Base-by-base conservation (phyloP, 1,139 yeast genomes). In the Pichia cactophila region DNA sequence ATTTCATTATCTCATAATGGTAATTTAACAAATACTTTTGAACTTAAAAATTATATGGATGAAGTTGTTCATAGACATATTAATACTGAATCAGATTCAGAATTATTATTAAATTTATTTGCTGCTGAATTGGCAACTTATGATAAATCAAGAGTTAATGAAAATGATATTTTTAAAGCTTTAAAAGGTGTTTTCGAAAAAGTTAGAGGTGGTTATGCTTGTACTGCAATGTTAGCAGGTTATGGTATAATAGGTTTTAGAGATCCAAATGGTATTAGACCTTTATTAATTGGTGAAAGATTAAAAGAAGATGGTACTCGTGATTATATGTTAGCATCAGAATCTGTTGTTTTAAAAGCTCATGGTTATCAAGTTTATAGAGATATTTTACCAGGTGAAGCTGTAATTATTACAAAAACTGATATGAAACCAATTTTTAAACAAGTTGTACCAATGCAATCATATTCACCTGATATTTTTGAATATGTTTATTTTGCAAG, bases 401-500 rank as follows among this genome's bases (percentile, higher is more conserved):
- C 96, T 11, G 95, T 92, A 44, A 86, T 94, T 57, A 84, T 92
- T 59, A 89, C 88, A 54, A 89, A 89, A 67, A 78, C 75, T 56
- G 71, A 80, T 43, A 68, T 72, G 67, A 67, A 68, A 55, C 96
- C 96, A 8, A 92, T 87, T 63, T 82, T 87, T 66, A 80, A 80
- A 58, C 98, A 92, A 70, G 88, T 90, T 49, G 92, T 83, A n/a
- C 82, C 86, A 53, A 78, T 83, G 53, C 73, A 76, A 63, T 68
- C 83, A 2, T 90, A 89, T 68, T 82, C 96, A 10, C 99, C 99
- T 3, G 98, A 94, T 70, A 83, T 92, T 58, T 92, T 92, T 61
- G 99, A 92, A 70, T 94, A 89, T 65, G 99, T 92, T 44, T 92
- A 92, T 70, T 92, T 92, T 71, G 97, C 98, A 31, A 81, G 99